Evolutionary conservation across 176 grass and related monocot genomes (phyloP), one percentile per base, ranked within the genome.

Genomic region (Oryza rufipogon): DNA sequence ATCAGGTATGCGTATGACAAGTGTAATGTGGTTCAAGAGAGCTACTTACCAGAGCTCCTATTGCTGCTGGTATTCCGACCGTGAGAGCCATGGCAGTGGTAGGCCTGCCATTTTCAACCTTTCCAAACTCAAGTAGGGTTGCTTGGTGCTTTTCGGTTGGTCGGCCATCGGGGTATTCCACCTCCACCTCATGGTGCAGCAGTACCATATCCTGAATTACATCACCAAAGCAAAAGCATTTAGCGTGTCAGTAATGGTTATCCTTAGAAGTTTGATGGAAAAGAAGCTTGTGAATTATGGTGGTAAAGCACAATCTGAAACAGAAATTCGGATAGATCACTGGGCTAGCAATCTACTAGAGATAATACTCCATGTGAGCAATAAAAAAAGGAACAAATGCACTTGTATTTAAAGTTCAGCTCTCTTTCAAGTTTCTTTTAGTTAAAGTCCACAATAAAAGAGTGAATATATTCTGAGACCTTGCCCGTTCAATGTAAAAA

Each of bases 61-160:
- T 79, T 6, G 89, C 96, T 69, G 91, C 96, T 71, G 93, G 89
- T n/a, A 98, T 30, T 15, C 96, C 96, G 26, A 95, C 96, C 20
- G 96, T 95, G 60, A 95, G 88, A n/a, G 96, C 93, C 96, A 98
- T 98, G 63, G 96, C 93, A 61, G 89, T 89, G 68, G 86, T 92
- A n/a, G 70, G 32, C 82, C 87, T 87, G 19, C 83, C 91, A 79
- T 92, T 88, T 90, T 92, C 86, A 9, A 83, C 51, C 81, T 85
- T 94, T 64, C 96, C 96, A 0, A 95, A 95, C 86, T 98, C 89
- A 25, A 95, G 80, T 20, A 98, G 81, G 3, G 96, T 98, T 7
- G 91, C 93, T 83, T 69, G 74, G 85, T 95, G 93, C 78, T 95
- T 98, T 73, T 98, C 91, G 3, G 70, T 69, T 2, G 88, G 89